Conservation (phyloP, 768 basidiomycete genomes). For the Cyclocybe aegerita region DNA sequence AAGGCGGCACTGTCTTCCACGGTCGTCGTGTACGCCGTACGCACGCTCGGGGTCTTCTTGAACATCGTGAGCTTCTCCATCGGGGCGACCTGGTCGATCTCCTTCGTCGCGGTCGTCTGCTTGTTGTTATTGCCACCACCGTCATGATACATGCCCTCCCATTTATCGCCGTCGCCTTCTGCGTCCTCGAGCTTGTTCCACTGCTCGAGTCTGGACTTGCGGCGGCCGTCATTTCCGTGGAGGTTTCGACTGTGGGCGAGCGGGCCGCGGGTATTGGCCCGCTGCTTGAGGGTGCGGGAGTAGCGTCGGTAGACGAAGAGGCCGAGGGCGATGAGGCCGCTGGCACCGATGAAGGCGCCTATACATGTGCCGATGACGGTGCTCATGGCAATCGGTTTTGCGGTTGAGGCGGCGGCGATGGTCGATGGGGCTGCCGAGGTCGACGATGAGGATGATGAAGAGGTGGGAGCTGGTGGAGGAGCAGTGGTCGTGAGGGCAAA, state of each 20-base stretch:
- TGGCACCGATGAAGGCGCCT: slow-evolving; percentile 56
- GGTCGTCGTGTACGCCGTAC: slow-evolving; percentile 50
- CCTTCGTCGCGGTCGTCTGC: slow-evolving; percentile 33
- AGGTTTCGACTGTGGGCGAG: slow-evolving; percentile 33
- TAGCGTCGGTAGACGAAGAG: slow-evolving; percentile 57
- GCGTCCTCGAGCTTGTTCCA: slow-evolving; percentile 62
- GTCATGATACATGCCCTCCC: slow-evolving; percentile 38
- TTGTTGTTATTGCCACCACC: no score
- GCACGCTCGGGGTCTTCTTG: slow-evolving; percentile 58
- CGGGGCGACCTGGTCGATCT: slow-evolving; percentile 43
- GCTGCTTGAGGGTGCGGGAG: slow-evolving; percentile 36
- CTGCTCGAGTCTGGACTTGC: slow-evolving; percentile 45
- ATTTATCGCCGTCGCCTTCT: slow-evolving; percentile 32
- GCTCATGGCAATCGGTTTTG: slow-evolving; percentile 39
- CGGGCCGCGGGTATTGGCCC: slow-evolving; percentile 24
- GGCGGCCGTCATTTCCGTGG: slow-evolving; percentile 39
- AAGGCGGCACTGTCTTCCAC: slow-evolving; percentile 41
- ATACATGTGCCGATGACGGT: slow-evolving; percentile 66
- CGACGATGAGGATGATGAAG: slow-evolving; percentile 5
- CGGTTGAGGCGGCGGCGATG: slow-evolving; percentile 17
- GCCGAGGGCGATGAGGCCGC: slow-evolving; percentile 49
- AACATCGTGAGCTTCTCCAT: slow-evolving; percentile 70
- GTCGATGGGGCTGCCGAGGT: slow-evolving; percentile 15
- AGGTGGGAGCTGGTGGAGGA: slow-evolving; percentile 8
- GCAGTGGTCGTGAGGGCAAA: slow-evolving; percentile 3